These are phyloP conservation scores for Stylosanthes scabra DNA, from an alignment of 331 rosid species.

Conservation along the genomic window DNA sequence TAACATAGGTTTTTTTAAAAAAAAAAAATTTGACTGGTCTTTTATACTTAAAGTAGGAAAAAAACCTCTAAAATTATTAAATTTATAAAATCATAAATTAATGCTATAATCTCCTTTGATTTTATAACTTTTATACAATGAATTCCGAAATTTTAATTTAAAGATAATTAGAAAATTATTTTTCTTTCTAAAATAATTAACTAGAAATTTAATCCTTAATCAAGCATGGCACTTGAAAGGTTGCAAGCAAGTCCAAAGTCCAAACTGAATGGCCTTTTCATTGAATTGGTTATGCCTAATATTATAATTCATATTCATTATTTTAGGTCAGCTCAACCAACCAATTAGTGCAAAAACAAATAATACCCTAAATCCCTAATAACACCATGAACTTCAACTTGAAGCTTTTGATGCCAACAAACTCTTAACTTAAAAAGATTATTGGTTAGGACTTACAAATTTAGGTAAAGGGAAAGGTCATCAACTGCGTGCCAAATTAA, in stretches of 20 bases:
- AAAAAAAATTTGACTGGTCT: no score
- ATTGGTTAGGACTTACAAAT: background rate
- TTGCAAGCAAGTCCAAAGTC: constrained; percentile 3
- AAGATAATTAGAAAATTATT: no score
- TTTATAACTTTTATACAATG: no score
- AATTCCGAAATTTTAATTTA: no score
- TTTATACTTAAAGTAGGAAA: no score
- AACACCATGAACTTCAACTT: background rate
- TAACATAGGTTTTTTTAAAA: background rate
- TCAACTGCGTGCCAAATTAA: constrained; percentile 1
- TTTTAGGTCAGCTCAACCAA: background rate
- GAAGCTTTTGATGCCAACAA: constrained; percentile 17
- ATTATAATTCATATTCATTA: background rate
- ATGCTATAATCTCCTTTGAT: no score
- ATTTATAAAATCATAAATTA: no score
- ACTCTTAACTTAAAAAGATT: constrained; percentile 14
- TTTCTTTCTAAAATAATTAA: no score
- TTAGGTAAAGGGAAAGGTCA: constrained; percentile 10
- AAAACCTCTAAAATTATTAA: no score
- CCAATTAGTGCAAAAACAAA: background rate
- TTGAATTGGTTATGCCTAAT: background rate
- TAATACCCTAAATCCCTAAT: background rate
- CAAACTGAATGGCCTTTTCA: constrained; percentile 7
- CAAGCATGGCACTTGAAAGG: background rate
- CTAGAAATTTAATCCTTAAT: no score